Conservation (phyloP, 345 rosid genomes). For the Sonneratia alba region DNA sequence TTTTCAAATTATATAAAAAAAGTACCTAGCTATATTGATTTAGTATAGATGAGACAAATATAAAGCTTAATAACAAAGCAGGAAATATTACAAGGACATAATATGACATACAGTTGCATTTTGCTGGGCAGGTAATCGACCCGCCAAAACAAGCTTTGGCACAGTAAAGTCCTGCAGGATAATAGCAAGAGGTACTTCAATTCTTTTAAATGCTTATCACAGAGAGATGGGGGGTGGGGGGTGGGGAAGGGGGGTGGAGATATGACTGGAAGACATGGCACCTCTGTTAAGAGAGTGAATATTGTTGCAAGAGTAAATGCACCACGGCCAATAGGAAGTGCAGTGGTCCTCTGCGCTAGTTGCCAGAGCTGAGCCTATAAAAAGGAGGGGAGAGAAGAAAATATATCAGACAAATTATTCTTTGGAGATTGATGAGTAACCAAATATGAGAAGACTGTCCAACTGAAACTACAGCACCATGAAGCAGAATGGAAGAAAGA, state of each 20-base stretch:
- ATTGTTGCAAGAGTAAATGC: slow-evolving; percentile 94
- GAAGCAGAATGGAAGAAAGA: slow-evolving; percentile 4
- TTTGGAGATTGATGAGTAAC: background rate
- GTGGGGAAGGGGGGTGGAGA: background rate
- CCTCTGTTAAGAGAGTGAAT: slow-evolving; percentile 90
- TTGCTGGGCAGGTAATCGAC: slow-evolving; percentile 96
- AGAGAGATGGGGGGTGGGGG: background rate
- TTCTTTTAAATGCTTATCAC: background rate
- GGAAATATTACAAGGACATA: background rate
- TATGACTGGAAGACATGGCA: slow-evolving; percentile 11
- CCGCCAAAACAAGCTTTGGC: slow-evolving; percentile 96
- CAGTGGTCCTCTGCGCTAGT: slow-evolving; percentile 89
- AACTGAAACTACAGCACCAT: background rate
- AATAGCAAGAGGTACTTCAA: background rate
- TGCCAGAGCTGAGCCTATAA: slow-evolving; percentile 92
- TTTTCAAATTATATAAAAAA: background rate
- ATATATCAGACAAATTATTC: background rate
- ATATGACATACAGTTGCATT: slow-evolving; percentile 84
- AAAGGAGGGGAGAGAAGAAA: slow-evolving; percentile 14
- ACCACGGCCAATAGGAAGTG: slow-evolving; percentile 95
- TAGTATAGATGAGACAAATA: background rate
- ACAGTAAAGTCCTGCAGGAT: slow-evolving; percentile 74
- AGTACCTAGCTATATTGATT: background rate
- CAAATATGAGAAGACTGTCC: background rate
- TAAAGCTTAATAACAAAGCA: background rate